Conservation (phyloP, 495 filamentous ascomycete species). For the Pseudomonodictys pantanalensis region DNA sequence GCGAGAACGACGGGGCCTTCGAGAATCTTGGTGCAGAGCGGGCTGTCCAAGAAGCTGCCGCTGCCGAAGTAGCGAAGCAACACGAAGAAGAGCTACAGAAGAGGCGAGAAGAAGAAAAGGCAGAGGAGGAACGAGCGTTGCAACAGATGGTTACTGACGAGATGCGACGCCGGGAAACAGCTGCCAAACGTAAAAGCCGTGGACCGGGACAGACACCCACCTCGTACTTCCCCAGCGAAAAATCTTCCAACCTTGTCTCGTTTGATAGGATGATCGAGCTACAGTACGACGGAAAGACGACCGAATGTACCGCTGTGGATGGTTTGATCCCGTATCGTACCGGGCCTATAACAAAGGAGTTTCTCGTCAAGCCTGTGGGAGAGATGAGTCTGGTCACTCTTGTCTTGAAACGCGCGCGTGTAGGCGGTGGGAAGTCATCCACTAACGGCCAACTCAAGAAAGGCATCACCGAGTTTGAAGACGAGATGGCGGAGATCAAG, state of each 20-base stretch:
- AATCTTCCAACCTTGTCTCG: constrained; percentile 48
- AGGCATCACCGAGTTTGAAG: constrained; percentile 63
- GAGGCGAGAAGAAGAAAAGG: constrained; percentile 51
- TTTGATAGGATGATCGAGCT: constrained; percentile 68
- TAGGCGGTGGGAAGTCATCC: constrained; percentile 56
- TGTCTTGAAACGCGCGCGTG: constrained; percentile 64
- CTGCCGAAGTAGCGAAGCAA: constrained; percentile 48
- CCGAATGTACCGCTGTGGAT: constrained; percentile 27
- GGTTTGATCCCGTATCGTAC: constrained; percentile 16
- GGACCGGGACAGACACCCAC: constrained; percentile 37
- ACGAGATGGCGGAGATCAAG: constrained; percentile 67
- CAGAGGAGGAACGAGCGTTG: constrained; percentile 73
- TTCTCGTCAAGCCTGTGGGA: constrained; percentile 32
- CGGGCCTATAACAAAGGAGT: constrained; percentile 35
- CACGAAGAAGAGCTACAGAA: constrained; percentile 46
- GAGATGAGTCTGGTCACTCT: constrained; percentile 51
- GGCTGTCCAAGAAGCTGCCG: constrained; percentile 62
- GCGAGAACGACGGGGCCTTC: constrained; percentile 66
- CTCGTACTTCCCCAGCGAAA: constrained; percentile 36
- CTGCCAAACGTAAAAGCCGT: constrained; percentile 35
- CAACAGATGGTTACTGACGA: constrained; percentile 76
- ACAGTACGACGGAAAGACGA: constrained; percentile 13
- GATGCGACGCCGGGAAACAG: constrained; percentile 55
- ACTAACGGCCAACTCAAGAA: constrained; percentile 54
- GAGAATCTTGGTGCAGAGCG: constrained; percentile 90